Evolutionary conservation across 345 rosid genomes (phyloP).

Genomic region (Eucalyptus albens): DNA sequence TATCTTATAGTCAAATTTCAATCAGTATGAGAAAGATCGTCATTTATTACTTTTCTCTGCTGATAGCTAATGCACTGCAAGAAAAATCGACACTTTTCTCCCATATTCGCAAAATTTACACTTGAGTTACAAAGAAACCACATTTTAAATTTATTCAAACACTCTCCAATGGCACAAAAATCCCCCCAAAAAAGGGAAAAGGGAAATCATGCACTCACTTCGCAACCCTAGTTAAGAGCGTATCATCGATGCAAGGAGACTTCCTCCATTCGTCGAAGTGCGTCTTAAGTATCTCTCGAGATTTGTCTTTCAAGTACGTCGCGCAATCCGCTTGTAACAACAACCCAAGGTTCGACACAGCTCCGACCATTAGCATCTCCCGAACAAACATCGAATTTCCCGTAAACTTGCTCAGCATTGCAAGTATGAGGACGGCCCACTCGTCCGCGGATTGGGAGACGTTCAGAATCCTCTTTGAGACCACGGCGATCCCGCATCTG

Average conservation of each 20-base stretch:
- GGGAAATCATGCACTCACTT: background rate
- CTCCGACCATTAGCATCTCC: conserved; percentile 52
- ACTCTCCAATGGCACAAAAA: background rate
- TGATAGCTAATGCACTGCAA: background rate
- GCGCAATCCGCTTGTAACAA: conserved; percentile 31
- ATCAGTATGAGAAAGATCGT: background rate
- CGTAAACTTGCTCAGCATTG: conserved; percentile 28
- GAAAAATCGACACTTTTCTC: background rate
- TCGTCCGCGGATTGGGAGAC: conserved; percentile 43
- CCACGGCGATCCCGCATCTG: conserved; percentile 37
- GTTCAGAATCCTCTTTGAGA: conserved; percentile 34
- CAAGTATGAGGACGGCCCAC: conserved; percentile 41
- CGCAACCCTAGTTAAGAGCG: conserved; percentile 6
- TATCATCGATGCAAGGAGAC: conserved; percentile 33
- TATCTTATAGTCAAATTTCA: background rate
- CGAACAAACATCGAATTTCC: conserved; percentile 23
- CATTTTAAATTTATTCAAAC: background rate
- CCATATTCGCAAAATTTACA: background rate
- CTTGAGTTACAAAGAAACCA: background rate
- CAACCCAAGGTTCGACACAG: conserved; percentile 45
- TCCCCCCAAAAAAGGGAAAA: background rate
- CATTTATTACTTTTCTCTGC: background rate
- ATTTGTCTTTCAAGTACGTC: conserved; percentile 34
- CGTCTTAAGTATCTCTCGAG: conserved; percentile 31
- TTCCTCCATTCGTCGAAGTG: conserved; percentile 49